Conservation (phyloP, 2,329 filamentous ascomycete species). For the Colletotrichum sp. region DNA sequence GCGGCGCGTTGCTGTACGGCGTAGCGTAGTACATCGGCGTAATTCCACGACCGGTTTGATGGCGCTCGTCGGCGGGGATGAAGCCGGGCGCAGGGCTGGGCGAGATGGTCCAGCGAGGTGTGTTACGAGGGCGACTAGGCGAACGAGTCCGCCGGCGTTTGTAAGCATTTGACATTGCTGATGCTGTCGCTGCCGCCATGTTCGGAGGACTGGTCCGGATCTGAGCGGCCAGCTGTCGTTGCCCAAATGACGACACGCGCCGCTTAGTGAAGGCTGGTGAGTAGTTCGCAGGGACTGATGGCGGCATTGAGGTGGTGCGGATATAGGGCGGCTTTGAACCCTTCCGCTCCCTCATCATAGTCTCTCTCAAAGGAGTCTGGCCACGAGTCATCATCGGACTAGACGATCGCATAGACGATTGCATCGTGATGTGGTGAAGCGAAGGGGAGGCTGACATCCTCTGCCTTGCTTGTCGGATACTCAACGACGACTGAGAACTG, state of each 20-base stretch:
- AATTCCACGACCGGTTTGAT: constrained; percentile 41
- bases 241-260: constrained; percentile 49
- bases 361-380: constrained; percentile 43
- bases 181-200: background rate
- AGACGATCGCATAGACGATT: constrained; percentile 40
- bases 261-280: constrained; percentile 48
- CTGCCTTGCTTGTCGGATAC: constrained; percentile 44
- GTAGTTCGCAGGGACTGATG: constrained; percentile 37
- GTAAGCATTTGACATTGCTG: background rate
- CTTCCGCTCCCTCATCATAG: constrained; percentile 43
- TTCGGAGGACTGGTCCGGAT: constrained; percentile 32
- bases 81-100: constrained; percentile 46
- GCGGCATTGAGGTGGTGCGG: constrained; percentile 60
- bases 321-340: constrained; percentile 51
- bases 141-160: constrained; percentile 63
- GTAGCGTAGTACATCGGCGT: constrained; percentile 78
- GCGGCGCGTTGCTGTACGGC: constrained; percentile 69
- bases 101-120: constrained; percentile 60
- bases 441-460: constrained; percentile 48
- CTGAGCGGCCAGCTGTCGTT: constrained; percentile 20
- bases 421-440: constrained; percentile 40
- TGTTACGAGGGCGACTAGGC: constrained; percentile 58
- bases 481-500: constrained; percentile 48
- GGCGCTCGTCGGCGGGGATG: constrained; percentile 33
- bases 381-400: constrained; percentile 40